Evolutionary conservation across 805 yeast genomes (phyloP).

Genomic region (Saccharomycopsis sp.): DNA sequence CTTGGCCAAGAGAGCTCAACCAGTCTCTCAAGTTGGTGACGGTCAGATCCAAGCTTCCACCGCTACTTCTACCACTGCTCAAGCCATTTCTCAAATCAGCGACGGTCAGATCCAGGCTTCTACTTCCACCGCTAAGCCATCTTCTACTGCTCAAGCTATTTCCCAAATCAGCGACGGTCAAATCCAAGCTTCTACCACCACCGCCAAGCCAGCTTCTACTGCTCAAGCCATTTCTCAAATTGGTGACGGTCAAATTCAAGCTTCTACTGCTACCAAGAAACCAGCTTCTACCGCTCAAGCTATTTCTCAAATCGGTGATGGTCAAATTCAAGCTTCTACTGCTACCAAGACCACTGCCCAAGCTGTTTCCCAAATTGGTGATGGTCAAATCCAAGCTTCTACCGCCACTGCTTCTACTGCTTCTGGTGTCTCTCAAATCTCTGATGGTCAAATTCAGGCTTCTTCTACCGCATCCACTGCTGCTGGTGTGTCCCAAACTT

Average conservation of each 20-base stretch:
- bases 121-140: slow-evolving; percentile 23
- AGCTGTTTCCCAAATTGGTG: slow-evolving; percentile 38
- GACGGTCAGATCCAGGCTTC: slow-evolving; percentile 36
- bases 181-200: slow-evolving; percentile 29
- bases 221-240: slow-evolving; percentile 38
- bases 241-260: slow-evolving; percentile 54
- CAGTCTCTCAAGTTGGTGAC: slow-evolving; percentile 40
- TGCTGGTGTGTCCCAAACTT: slow-evolving; percentile 22
- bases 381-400: slow-evolving; percentile 41
- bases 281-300: slow-evolving; percentile 25
- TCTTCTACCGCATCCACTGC: slow-evolving; percentile 24
- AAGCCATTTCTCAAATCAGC: slow-evolving; percentile 33
- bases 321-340: slow-evolving; percentile 32
- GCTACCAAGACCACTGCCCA: slow-evolving; percentile 25
- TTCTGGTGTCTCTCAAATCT: slow-evolving; percentile 24
- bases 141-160: slow-evolving; percentile 23
- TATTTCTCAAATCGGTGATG: slow-evolving; percentile 37
- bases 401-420: slow-evolving; percentile 23
- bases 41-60: slow-evolving; percentile 41
- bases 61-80: slow-evolving; percentile 27
- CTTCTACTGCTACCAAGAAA: slow-evolving; percentile 31
- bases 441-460: slow-evolving; percentile 30
- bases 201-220: slow-evolving; percentile 22
- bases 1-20: slow-evolving; percentile 21
- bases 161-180: slow-evolving; percentile 46